Evolutionary conservation across 345 rosid genomes (phyloP).

Genomic region (Lumnitzera racemosa): DNA sequence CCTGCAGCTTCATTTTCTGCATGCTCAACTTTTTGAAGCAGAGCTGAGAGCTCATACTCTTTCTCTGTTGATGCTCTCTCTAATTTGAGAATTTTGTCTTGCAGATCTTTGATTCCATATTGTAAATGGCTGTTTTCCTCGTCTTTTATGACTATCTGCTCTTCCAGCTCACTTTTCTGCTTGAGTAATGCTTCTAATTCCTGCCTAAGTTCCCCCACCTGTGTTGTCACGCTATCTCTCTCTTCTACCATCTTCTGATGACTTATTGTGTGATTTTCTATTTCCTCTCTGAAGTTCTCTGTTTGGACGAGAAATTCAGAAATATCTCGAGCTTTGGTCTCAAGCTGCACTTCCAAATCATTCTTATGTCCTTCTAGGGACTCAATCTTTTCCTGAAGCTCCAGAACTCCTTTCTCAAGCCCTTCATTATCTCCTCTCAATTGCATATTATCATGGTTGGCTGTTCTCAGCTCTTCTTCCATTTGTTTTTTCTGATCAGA

Average conservation of each 20-base stretch:
- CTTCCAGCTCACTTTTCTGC: conserved; percentile 43
- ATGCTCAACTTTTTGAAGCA: conserved; percentile 26
- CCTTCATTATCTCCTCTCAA: conserved; percentile 16
- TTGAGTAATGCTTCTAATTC: conserved; percentile 34
- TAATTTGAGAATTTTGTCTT: conserved; percentile 24
- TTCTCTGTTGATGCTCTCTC: conserved; percentile 32
- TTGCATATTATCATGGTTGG: conserved; percentile 10
- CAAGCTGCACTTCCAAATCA: conserved; percentile 10
- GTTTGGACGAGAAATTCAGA: conserved; percentile 18
- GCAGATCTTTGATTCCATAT: conserved; percentile 21
- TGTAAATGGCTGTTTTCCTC: conserved; percentile 29
- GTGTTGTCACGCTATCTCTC: conserved; percentile 32
- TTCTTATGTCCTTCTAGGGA: conserved; percentile 11
- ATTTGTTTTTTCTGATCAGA: conserved; percentile 15
- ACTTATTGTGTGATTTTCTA: conserved; percentile 24
- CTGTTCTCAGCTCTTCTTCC: conserved; percentile 17
- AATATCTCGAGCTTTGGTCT: conserved; percentile 11
- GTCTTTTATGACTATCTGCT: conserved; percentile 25
- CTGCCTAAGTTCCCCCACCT: conserved; percentile 23
- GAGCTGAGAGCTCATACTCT: conserved; percentile 32
- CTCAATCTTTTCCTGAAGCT: conserved; percentile 8
- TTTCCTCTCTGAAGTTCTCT: conserved; percentile 35
- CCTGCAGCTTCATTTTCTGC: conserved; percentile 39
- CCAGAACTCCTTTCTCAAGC: conserved; percentile 11
- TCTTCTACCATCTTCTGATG: conserved; percentile 34